A percentile compares a stretch with the other conserved stretches of the same genome.
phyloP scores from a whole-genome alignment of 202 grass and related monocot genomes.

The Dendrocalamus latiflorus region DNA sequence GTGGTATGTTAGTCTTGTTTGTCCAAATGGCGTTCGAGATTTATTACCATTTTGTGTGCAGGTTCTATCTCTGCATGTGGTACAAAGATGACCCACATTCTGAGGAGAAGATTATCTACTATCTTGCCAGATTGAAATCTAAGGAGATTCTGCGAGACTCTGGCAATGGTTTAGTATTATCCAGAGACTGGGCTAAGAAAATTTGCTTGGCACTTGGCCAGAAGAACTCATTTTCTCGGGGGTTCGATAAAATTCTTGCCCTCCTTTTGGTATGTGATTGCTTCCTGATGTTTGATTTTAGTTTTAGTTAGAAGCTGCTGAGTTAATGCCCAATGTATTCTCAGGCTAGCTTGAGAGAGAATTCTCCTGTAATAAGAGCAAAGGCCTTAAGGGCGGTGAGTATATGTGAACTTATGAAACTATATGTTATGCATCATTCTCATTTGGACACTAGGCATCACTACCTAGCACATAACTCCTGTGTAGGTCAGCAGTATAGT shows the following conservation, averaged over 20 bases:
- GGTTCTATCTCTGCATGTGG: slow-evolving; percentile 97
- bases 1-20: slow-evolving; percentile 22
- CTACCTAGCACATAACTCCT: slow-evolving; percentile 19
- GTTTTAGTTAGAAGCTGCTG: slow-evolving; percentile 9
- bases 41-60: slow-evolving; percentile 39
- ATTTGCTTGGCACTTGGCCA: slow-evolving; percentile 89
- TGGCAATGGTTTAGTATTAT: slow-evolving; percentile 53
- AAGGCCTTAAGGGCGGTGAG: slow-evolving; percentile 97
- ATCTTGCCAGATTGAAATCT: slow-evolving; percentile 87
- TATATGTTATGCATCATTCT: slow-evolving; percentile 29
- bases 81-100: slow-evolving; percentile 82
- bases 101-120: slow-evolving; percentile 80
- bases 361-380: slow-evolving; percentile 95
- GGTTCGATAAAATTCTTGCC: slow-evolving; percentile 92
- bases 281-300: slow-evolving; percentile 24
- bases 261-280: slow-evolving; percentile 81
- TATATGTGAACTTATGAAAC: slow-evolving; percentile 25
- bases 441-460: slow-evolving; percentile 15
- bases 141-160: slow-evolving; percentile 91
- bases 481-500: slow-evolving; percentile 94
- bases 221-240: slow-evolving; percentile 86
- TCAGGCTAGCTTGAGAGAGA: slow-evolving; percentile 98
- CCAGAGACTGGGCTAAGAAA: slow-evolving; percentile 90
- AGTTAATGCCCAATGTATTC: slow-evolving; percentile 36
- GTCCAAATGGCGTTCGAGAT: slow-evolving; percentile 31